These are phyloP conservation scores for Hypsizygus ulmarius DNA, from an alignment of 1,284 basidiomycete species.

Conservation along the genomic window DNA sequence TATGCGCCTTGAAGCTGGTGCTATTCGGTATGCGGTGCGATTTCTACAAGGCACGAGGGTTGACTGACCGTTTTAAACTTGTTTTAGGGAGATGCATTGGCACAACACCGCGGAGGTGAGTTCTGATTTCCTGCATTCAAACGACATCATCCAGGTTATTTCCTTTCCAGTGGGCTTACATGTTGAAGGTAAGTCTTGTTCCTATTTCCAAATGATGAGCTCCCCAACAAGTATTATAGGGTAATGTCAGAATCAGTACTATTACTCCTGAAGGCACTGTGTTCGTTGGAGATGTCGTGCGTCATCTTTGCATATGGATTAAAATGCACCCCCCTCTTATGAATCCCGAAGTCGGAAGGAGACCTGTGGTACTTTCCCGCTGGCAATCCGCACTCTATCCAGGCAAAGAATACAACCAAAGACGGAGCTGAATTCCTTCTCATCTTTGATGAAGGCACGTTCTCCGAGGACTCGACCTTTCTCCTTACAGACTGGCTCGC, in stretches of 20 bases:
- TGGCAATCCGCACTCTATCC: conserved; percentile 51
- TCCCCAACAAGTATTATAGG: conserved; percentile 24
- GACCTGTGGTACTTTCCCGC: conserved; percentile 63
- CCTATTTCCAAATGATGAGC: not conserved
- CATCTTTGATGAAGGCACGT: conserved; percentile 53
- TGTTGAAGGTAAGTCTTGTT: conserved; percentile 33
- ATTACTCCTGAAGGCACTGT: conserved; percentile 48
- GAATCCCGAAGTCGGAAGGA: conserved; percentile 30
- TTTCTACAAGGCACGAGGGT: not conserved
- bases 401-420: conserved; percentile 45
- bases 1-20: conserved; percentile 56
- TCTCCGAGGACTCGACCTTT: conserved; percentile 60
- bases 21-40: conserved; percentile 38
- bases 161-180: conserved; percentile 44
- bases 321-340: not conserved
- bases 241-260: conserved; percentile 44
- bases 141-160: not conserved
- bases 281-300: conserved; percentile 48
- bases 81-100: conserved; percentile 56
- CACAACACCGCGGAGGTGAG: conserved; percentile 49
- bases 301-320: conserved; percentile 11
- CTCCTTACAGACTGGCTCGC: conserved; percentile 51
- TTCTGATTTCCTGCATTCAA: not conserved
- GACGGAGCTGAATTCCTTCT: conserved; percentile 60
- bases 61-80: no score